Base-by-base conservation (phyloP, 495 filamentous ascomycete genomes). In the Hypomontagnella monticulosa region DNA sequence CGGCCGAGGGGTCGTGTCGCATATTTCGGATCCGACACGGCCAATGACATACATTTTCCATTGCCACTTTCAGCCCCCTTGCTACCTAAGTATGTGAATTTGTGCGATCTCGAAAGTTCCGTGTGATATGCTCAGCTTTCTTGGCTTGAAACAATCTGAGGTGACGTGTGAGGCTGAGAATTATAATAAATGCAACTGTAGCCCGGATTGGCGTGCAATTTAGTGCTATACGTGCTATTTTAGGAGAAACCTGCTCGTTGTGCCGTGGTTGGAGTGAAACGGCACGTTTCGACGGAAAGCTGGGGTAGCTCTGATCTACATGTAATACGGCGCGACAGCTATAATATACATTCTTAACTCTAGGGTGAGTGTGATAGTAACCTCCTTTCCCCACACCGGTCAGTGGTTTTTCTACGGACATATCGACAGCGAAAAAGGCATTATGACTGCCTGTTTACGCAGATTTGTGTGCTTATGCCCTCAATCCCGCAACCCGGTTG, bases 41-140 rank as follows among this genome's bases (percentile, higher is more conserved):
- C 55, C 53, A 69, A 63, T 69, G 66, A 69, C 66, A 68, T 58
- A 68, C 23, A 59, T 60, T 63, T 63, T 60, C 66, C 44, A 51
- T 51, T 49, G 34, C 49, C 32, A 36, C 14, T 53, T 6, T 27
- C 23, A 27, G 23, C 23, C 23, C 23, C 23, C 23, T 27, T 27
- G 23, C 23, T 27, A 27, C 23, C n/a, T n/a, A n/a, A n/a, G n/a
- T n/a, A n/a, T n/a, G 23, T 27, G 23, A 27, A 27, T 27, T 27
- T 6, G n/a, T n/a, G n/a, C n/a, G n/a, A n/a, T 27, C 23, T 6
- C 23, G 3, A 27, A 27, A 27, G 23, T 27, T 27, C 3, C 23
- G 6, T 27, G 23, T 27, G 23, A 27, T 27, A 2, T 27, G 23
- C 3, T 27, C 23, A 6, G 23, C 6, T 27, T 27, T 27, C 23